Percentiles rank a stretch among this genome's conserved stretches.
Evolutionary conservation across 495 filamentous ascomycete genomes (phyloP).

Genomic region (Thermothielavioides terrestris): DNA sequence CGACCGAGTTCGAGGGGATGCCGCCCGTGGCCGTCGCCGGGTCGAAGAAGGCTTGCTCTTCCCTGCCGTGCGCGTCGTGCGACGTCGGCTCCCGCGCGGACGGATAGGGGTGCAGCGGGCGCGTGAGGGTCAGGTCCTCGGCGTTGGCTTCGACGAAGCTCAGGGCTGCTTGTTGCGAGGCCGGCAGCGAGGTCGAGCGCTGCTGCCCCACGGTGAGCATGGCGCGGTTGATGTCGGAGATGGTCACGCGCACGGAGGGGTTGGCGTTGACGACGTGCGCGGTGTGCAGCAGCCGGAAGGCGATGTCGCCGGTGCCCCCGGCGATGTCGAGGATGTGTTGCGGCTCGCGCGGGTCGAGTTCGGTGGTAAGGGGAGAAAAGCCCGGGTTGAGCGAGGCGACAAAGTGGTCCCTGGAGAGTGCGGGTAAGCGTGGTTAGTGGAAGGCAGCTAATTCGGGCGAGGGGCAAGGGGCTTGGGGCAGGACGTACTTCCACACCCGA

Average conservation of each 20-base stretch:
- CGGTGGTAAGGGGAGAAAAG: conserved; percentile 43
- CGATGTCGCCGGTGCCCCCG: conserved; percentile 95
- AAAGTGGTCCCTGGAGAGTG: conserved; percentile 65
- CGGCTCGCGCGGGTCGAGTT: conserved; percentile 29
- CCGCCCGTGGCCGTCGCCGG: conserved; percentile 27
- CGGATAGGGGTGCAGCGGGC: conserved; percentile 10
- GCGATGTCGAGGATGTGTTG: conserved; percentile 90
- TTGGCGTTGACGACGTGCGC: conserved; percentile 75
- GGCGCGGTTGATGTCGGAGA: conserved; percentile 88
- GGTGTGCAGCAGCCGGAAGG: conserved; percentile 92
- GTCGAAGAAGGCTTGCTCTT: conserved; percentile 14
- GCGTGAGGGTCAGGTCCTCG: conserved; percentile 48
- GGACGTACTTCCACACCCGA: conserved; percentile 74
- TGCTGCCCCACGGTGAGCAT: conserved; percentile 87
- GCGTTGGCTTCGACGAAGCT: conserved; percentile 85
- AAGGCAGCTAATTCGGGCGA: neutral
- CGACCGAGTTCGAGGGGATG: conserved; percentile 56
- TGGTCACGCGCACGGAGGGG: conserved; percentile 67
- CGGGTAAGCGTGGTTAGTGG: conserved; percentile 7
- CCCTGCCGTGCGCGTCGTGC: neutral
- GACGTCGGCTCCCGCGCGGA: conserved; percentile 5
- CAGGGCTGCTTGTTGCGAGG: conserved; percentile 43
- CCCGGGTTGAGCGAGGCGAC: conserved; percentile 88
- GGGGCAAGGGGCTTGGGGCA: neutral
- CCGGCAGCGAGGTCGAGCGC: conserved; percentile 46